Conservation (phyloP, 169 alveolate species). For the Prorocentrum cordatum region DNA sequence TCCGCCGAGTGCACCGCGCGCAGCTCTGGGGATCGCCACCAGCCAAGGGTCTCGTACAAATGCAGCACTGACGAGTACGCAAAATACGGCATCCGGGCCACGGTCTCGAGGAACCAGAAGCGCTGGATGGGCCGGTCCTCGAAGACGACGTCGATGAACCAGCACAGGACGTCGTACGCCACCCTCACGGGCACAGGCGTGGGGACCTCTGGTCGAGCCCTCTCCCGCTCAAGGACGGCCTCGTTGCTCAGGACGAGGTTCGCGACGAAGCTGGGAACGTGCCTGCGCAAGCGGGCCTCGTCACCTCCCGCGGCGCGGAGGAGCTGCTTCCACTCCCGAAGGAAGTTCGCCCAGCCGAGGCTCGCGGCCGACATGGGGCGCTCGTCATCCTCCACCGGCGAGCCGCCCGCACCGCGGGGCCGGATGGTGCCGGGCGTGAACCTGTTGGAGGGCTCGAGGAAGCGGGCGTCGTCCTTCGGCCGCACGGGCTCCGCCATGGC, state of each 20-base stretch:
- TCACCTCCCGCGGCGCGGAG: too few species aligned
- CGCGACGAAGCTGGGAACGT: neutral
- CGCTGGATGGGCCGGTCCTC: slow-evolving; percentile 42
- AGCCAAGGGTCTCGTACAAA: slow-evolving; percentile 49
- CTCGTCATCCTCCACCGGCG: too few species aligned
- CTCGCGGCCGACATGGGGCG: too few species aligned
- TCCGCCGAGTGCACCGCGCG: slow-evolving; percentile 61
- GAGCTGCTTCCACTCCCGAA: too few species aligned
- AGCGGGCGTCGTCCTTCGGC: too few species aligned
- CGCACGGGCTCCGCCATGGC: too few species aligned
- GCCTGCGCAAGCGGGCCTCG: too few species aligned
- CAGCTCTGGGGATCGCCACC: slow-evolving; percentile 68
- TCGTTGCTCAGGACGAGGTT: neutral
- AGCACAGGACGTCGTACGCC: slow-evolving; percentile 51
- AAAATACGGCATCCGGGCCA: slow-evolving; percentile 69
- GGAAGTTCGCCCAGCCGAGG: too few species aligned
- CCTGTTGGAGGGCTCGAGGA: too few species aligned
- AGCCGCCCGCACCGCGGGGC: too few species aligned
- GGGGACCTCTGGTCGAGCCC: slow-evolving; percentile 40
- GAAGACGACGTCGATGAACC: slow-evolving; percentile 56
- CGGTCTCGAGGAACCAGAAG: slow-evolving; percentile 70
- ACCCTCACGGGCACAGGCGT: slow-evolving; percentile 30
- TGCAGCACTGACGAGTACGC: slow-evolving; percentile 52
- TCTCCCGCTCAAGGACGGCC: slow-evolving; percentile 43
- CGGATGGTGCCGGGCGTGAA: too few species aligned